Base-by-base conservation (phyloP, 163 green algal species). In the Scenedesmus sp. region DNA sequence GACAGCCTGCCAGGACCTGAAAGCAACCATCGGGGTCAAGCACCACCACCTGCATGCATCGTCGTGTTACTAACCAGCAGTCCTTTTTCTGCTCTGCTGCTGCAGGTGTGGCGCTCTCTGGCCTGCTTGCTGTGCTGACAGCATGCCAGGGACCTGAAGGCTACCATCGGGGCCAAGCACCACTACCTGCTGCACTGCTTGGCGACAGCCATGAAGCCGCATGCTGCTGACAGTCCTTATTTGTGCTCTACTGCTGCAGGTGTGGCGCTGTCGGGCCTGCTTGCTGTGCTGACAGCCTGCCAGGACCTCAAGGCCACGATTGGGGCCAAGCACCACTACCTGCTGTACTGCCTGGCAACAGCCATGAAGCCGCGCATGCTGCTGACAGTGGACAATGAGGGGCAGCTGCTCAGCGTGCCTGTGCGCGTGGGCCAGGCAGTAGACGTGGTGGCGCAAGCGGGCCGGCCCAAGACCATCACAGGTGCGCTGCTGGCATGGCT, bases 291-390 rank as follows among this genome's bases (percentile, higher is more conserved):
- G 87, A 96, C 96, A 86, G 93, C 93, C 74, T 96, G 92, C 64
- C 90, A 98, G 90, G 97, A 99, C 93, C 93, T 98, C 79, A 98
- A 97, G 94, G 94, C 96, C 55, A 98, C 95, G 3, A 88, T 99
- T 13, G 95, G 93, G 3, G 97, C 97, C 77, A 99, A 98, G 92
- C 96, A 99, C 93, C 97, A 99, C 94, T 98, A 99, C 95, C 93
- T 99, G 84, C 95, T 99, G 9, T 99, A 99, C 96, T 96, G 93
- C 89, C 95, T 99, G 60, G 94, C 96, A 0, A 92, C 96, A 2
- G 98, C 98, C 57, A 97, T 99, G 96, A 95, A 97, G 92, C 98
- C 98, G n/a, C 96, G 98, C 90, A 99, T 99, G 97, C 96, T 99
- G 90, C 95, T 99, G 91, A 99, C 98, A 0, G 81, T 99, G 73